Conservation (phyloP, 139 green algal genomes). For the Asterochloris sp. region DNA sequence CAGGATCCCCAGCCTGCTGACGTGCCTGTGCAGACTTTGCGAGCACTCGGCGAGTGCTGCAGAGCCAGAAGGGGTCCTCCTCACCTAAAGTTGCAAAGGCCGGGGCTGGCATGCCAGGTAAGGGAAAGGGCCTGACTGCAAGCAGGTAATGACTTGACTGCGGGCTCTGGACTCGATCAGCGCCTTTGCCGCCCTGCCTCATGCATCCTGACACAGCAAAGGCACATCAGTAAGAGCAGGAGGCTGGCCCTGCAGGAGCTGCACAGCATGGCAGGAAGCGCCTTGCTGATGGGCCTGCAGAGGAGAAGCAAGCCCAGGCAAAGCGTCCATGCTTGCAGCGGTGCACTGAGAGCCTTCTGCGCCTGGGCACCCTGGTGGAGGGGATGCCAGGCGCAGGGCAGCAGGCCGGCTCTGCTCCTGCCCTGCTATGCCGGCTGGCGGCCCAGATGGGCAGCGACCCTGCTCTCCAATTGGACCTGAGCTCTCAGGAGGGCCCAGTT, state of each 20-base stretch:
- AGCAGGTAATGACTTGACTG: neutral
- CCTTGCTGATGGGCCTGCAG: neutral
- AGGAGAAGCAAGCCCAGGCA: neutral
- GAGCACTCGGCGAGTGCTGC: conserved; percentile 1
- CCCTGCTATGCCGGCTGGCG: neutral
- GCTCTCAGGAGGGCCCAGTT: conserved; percentile 8
- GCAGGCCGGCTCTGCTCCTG: neutral
- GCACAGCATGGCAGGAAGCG: neutral
- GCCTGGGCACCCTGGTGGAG: neutral
- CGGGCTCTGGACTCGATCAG: neutral
- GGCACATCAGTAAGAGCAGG: neutral
- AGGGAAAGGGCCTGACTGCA: neutral
- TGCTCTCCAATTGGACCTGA: conserved; percentile 3
- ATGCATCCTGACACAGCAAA: no score
- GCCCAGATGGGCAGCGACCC: neutral
- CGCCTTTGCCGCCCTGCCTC: neutral
- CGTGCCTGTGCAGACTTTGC: conserved; percentile 9
- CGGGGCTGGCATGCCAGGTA: neutral
- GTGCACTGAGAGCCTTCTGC: neutral
- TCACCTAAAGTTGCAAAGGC: neutral
- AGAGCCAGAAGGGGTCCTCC: conserved; percentile 14
- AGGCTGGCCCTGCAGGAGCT: neutral
- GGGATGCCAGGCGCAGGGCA: neutral
- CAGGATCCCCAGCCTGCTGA: neutral
- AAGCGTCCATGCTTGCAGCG: neutral